Evolutionary conservation across 2,329 filamentous ascomycete species (phyloP).

Genomic region (Xylariaceae sp.): DNA sequence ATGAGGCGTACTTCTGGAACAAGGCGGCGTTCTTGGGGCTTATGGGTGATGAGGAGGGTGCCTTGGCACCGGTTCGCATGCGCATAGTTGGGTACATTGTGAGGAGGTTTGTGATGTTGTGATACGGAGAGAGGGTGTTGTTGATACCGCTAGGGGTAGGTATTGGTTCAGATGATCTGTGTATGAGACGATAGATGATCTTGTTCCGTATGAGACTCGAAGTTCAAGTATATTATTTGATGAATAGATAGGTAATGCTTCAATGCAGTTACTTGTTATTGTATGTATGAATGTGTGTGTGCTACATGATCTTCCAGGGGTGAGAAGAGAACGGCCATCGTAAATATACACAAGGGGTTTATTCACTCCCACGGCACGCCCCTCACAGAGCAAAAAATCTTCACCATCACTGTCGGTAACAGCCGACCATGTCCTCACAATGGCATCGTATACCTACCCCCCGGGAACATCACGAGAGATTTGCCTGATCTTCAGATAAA

Average conservation of each 20-base stretch:
- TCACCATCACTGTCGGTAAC: neutral
- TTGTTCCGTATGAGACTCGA: neutral
- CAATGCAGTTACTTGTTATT: no score
- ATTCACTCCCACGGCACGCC: neutral
- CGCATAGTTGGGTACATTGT: slow-evolving; percentile 18
- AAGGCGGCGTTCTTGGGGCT: slow-evolving; percentile 20
- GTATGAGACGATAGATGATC: neutral
- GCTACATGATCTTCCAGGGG: slow-evolving; percentile 1
- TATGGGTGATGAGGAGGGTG: slow-evolving; percentile 2
- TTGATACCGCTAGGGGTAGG: neutral
- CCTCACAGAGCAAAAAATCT: neutral
- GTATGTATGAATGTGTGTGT: no score
- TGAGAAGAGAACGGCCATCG: slow-evolving; percentile 5
- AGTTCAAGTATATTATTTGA: no score
- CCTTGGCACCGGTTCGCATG: slow-evolving; percentile 23
- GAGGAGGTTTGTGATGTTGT: neutral
- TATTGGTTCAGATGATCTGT: no score
- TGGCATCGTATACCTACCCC: no score
- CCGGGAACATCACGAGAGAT: neutral
- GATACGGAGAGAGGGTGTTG: neutral
- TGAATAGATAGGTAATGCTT: no score
- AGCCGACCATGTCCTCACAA: neutral
- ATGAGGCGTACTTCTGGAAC: slow-evolving; percentile 16
- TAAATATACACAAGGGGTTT: slow-evolving; percentile 5
- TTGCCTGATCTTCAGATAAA: neutral